A percentile compares a stretch with the other conserved stretches of the same genome.
phyloP scores from a whole-genome alignment of 805 yeast species.

The Saturnispora zaruensis region DNA sequence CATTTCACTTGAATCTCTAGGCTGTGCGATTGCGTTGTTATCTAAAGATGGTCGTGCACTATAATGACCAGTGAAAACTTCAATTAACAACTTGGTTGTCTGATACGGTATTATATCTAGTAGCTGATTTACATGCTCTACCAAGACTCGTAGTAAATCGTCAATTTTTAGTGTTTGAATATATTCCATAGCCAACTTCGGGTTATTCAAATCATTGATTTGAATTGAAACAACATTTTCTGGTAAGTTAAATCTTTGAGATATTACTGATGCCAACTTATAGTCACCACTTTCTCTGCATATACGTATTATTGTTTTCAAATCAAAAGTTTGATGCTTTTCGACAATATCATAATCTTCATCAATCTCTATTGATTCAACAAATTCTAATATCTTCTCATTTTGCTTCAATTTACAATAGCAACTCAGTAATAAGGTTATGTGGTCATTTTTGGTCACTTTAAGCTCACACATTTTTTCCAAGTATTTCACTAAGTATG shows the following conservation, averaged over 20 bases:
- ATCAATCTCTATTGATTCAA: conserved; percentile 32
- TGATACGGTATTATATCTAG: conserved; percentile 66
- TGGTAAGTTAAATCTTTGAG: conserved; percentile 65
- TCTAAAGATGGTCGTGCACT: conserved; percentile 32
- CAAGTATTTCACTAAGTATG: conserved; percentile 53
- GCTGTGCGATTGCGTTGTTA: conserved; percentile 10
- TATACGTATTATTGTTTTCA: conserved; percentile 55
- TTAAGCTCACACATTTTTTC: conserved; percentile 48
- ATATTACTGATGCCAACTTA: conserved; percentile 58
- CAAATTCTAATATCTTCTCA: conserved; percentile 48
- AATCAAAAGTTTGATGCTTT: conserved; percentile 45
- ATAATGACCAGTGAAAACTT: conserved; percentile 83
- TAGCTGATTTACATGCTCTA: conserved; percentile 45
- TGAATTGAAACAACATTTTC: conserved; percentile 69
- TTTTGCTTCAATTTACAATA: conserved; percentile 66
- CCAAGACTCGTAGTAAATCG: conserved; percentile 63
- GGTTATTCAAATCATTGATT: conserved; percentile 54
- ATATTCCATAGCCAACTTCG: conserved; percentile 51
- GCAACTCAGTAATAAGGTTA: conserved; percentile 69
- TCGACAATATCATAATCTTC: conserved; percentile 30
- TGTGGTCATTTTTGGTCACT: conserved; percentile 66
- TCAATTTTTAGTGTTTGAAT: conserved; percentile 63
- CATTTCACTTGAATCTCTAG: conserved; percentile 13
- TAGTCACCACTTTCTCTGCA: conserved; percentile 66
- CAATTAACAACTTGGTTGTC: conserved; percentile 73